These are phyloP conservation scores for Microbotryum lychnidis-dioicae DNA, from an alignment of 1,284 basidiomycete species.

Conservation along the genomic window DNA sequence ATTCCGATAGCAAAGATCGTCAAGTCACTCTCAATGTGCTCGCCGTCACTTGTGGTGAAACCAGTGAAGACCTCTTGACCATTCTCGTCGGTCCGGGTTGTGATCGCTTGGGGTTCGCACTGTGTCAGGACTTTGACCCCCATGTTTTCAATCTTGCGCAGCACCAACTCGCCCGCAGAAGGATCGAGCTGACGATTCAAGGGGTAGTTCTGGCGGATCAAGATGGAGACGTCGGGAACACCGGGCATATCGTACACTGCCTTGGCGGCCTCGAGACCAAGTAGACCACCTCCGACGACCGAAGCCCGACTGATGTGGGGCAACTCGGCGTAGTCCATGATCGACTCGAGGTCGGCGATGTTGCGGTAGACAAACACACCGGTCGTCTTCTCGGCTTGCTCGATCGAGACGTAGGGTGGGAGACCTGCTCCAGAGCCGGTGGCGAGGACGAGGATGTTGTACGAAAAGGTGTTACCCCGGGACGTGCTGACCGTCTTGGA, in stretches of 20 bases:
- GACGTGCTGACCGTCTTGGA: constrained; percentile 48
- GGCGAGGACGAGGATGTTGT: constrained; percentile 45
- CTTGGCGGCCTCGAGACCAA: constrained; percentile 67
- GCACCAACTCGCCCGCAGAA: constrained; percentile 60
- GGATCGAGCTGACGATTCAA: constrained; percentile 63
- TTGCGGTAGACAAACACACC: constrained; percentile 62
- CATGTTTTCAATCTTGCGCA: constrained; percentile 57
- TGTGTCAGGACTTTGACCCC: constrained; percentile 56
- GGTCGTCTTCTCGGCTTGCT: constrained; percentile 41
- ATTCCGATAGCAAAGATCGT: constrained; percentile 62
- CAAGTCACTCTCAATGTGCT: constrained; percentile 47
- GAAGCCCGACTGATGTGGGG: constrained; percentile 48
- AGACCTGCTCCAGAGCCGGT: constrained; percentile 62
- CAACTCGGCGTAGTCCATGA: constrained; percentile 52
- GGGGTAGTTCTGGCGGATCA: constrained; percentile 56
- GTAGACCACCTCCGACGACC: constrained; percentile 62
- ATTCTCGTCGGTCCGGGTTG: constrained; percentile 41
- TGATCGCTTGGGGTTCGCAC: constrained; percentile 47
- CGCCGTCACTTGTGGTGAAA: constrained; percentile 48
- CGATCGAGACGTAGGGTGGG: constrained; percentile 53
- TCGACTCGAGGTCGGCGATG: constrained; percentile 56
- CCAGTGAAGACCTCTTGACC: constrained; percentile 46
- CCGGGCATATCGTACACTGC: constrained; percentile 56
- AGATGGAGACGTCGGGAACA: constrained; percentile 48
- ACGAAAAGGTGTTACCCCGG: constrained; percentile 46